These are phyloP conservation scores for Colletotrichum brevisporum DNA, from an alignment of 2,329 filamentous ascomycete species.

Conservation along the genomic window DNA sequence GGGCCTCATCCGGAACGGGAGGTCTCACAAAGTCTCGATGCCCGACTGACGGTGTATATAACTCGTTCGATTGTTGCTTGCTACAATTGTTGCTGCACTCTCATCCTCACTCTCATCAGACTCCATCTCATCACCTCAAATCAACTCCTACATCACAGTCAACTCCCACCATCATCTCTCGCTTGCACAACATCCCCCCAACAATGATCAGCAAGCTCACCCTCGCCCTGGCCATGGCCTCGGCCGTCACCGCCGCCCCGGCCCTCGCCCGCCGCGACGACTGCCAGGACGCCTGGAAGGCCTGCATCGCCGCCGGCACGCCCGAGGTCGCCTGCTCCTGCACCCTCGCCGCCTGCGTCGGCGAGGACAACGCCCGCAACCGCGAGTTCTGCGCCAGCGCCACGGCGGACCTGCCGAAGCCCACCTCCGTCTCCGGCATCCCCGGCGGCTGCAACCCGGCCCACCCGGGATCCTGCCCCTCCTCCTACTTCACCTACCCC, in stretches of 20 bases:
- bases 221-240: slow-evolving; percentile 35
- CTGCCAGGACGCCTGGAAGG: slow-evolving; percentile 28
- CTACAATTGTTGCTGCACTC: background rate
- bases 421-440: slow-evolving; percentile 28
- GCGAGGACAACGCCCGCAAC: slow-evolving; percentile 38
- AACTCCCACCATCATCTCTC: background rate
- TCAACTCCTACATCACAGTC: background rate
- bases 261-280: slow-evolving; percentile 15
- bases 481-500: slow-evolving; percentile 19
- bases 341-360: slow-evolving; percentile 25
- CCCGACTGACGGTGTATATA: slow-evolving; percentile 13
- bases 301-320: slow-evolving; percentile 33
- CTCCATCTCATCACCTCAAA: background rate
- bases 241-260: slow-evolving; percentile 31
- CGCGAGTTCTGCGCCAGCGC: slow-evolving; percentile 35
- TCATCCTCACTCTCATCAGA: background rate
- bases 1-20: background rate
- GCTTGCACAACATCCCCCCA: background rate
- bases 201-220: slow-evolving; percentile 31
- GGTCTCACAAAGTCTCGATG: background rate
- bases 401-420: slow-evolving; percentile 29
- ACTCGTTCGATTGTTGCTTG: background rate
- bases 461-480: slow-evolving; percentile 24
- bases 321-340: slow-evolving; percentile 31
- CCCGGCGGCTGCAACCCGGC: slow-evolving; percentile 37